phyloP scores from a whole-genome alignment of 768 basidiomycete species.

The Paxillus involutus region DNA sequence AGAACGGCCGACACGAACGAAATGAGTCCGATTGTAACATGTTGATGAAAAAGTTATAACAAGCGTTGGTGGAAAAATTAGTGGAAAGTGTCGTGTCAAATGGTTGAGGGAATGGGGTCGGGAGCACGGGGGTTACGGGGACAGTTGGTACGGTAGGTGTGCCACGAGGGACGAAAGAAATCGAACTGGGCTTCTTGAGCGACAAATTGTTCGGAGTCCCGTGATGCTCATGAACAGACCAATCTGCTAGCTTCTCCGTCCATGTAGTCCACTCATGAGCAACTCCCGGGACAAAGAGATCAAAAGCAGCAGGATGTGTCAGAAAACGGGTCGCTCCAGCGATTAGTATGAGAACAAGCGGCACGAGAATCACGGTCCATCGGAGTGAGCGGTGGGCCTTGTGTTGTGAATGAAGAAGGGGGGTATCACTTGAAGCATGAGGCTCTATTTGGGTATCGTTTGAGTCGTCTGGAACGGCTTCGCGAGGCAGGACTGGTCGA shows the following conservation, averaged over 20 bases:
- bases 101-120: slow-evolving; percentile 77
- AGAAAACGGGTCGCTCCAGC: slow-evolving; percentile 52
- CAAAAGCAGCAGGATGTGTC: slow-evolving; percentile 47
- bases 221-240: slow-evolving; percentile 46
- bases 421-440: slow-evolving; percentile 3
- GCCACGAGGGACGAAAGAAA: background rate
- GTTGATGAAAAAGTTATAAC: slow-evolving; percentile 70
- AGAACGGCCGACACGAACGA: slow-evolving; percentile 75
- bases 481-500: slow-evolving; percentile 4
- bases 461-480: background rate
- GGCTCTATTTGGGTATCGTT: slow-evolving; percentile 3
- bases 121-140: slow-evolving; percentile 45
- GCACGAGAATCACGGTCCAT: slow-evolving; percentile 57
- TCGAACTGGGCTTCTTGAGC: slow-evolving; percentile 9
- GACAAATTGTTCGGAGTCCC: slow-evolving; percentile 10
- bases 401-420: slow-evolving; percentile 28
- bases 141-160: slow-evolving; percentile 24
- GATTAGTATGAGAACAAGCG: slow-evolving; percentile 54
- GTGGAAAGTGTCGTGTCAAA: slow-evolving; percentile 61
- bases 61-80: slow-evolving; percentile 66
- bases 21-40: slow-evolving; percentile 67
- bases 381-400: slow-evolving; percentile 36
- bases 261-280: slow-evolving; percentile 31
- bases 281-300: slow-evolving; percentile 34
- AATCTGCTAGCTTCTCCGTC: slow-evolving; percentile 29